Base-by-base conservation (phyloP, 768 basidiomycete genomes). In the Suillus subaureus region DNA sequence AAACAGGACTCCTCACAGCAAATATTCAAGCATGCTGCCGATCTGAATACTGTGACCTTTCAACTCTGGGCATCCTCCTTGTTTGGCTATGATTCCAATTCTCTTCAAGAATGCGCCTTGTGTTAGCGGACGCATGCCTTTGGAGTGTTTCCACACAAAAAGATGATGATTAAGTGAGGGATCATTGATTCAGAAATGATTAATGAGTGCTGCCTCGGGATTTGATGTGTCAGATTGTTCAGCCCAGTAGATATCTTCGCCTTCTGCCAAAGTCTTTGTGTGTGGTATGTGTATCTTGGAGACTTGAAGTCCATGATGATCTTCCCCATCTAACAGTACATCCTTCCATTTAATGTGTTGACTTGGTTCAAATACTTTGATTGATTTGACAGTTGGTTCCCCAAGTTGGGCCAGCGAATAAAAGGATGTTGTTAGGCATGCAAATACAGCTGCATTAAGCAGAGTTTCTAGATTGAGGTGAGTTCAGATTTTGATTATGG, bases 1-100 rank as follows among this genome's bases (percentile, higher is more conserved):
- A 1, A 80, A 79, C 0, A 72, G 70, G 0, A 73, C 64, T 0
- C 77, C 75, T 0, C 37, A 37, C 0, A 79, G 69, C 0, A 80
- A 69, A 15, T 80, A 68, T 40, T 76, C 64, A 0, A 75, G 75
- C 0, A 75, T 69, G 0, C 78, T 63, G 0, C 78, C 74, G 5
- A 80, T 79, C 2, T 70, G 65, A 3, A 79, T 65, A 16, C 75
- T 68, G 47, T 79, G 77, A 1, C 75, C 69, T 43, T 74, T 71
- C 33, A 73, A 15, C 16, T 6, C 51, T 13, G 52, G 16, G 6
- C 9, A 65, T 61, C 15, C 68, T 52, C 8, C 68, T 15, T 1
- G 60, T 3, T 39, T 21, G 11, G 70, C 65, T 0, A 71, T 69
- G 5, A 4, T n/a, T 3, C 61, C 63, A 11, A 79, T 45, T 0